Percentiles rank a stretch among this genome's conserved stretches.
Evolutionary conservation across 2,329 filamentous ascomycete genomes (phyloP).

Genomic region (Sclerotinia trifoliorum): DNA sequence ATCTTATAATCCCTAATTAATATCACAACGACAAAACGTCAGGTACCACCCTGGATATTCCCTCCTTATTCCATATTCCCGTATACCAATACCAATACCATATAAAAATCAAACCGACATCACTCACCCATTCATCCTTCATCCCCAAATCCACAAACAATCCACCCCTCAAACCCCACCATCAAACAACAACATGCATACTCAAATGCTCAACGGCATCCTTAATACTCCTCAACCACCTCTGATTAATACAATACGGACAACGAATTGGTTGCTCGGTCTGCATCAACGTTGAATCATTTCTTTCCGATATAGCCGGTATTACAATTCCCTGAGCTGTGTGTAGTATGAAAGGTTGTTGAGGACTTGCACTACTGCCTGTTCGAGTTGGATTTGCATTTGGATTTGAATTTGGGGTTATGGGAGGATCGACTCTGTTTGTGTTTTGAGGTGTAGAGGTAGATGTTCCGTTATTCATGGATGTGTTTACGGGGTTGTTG

Average conservation of each 20-base stretch:
- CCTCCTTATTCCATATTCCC: too few species aligned
- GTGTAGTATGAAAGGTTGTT: slow-evolving; percentile 35
- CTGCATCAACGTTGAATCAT: slow-evolving; percentile 30
- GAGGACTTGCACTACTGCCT: slow-evolving; percentile 7
- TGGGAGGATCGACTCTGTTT: slow-evolving; percentile 11
- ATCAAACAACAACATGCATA: slow-evolving; percentile 40
- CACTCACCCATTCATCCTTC: too few species aligned
- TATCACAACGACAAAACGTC: too few species aligned
- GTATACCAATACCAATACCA: too few species aligned
- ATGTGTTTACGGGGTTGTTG: neutral
- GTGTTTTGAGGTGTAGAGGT: slow-evolving; percentile 2
- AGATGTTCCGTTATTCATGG: neutral
- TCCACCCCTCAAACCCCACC: neutral
- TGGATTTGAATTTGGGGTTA: neutral
- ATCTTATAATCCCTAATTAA: too few species aligned
- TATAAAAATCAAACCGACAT: too few species aligned
- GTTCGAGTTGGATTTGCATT: neutral
- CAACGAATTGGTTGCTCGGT: slow-evolving; percentile 38
- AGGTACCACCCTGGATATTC: too few species aligned
- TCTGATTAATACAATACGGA: slow-evolving; percentile 39
- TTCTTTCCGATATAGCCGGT: slow-evolving; percentile 31
- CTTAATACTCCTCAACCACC: slow-evolving; percentile 39
- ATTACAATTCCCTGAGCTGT: slow-evolving; percentile 35
- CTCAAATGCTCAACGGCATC: slow-evolving; percentile 41
- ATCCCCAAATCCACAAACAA: too few species aligned